Evolutionary conservation across 2,329 filamentous ascomycete species (phyloP).

Genomic region (Coleophoma eucalyptorum): DNA sequence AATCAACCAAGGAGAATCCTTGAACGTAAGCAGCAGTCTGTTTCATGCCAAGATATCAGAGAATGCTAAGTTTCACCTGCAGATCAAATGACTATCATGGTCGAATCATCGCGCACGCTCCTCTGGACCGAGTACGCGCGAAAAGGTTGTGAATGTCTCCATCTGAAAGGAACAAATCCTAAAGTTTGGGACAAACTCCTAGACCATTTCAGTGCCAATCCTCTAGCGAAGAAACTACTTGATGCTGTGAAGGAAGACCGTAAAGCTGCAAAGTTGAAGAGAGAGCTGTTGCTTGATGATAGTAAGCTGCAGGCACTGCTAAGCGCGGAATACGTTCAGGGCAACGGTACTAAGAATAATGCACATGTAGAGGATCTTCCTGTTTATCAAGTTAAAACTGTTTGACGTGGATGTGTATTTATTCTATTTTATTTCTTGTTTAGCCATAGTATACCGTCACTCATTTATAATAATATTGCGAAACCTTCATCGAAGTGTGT

Average conservation of each 20-base stretch:
- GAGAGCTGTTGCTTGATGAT: background rate
- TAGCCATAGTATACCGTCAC: no score
- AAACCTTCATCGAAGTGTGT: no score
- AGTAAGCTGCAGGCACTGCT: background rate
- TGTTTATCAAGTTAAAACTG: no score
- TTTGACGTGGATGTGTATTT: no score
- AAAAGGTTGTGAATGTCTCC: constrained; percentile 24
- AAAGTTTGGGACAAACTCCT: constrained; percentile 50
- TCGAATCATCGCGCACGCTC: constrained; percentile 48
- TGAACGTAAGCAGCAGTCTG: constrained; percentile 22
- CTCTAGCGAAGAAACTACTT: constrained; percentile 13
- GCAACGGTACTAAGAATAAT: no score
- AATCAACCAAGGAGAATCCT: constrained; percentile 38
- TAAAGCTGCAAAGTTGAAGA: constrained; percentile 10
- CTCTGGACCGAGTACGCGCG: constrained; percentile 53
- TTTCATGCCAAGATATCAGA: constrained; percentile 28
- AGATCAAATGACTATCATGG: constrained; percentile 46
- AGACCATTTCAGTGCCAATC: constrained; percentile 15
- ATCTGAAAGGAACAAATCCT: constrained; percentile 34
- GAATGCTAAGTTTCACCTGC: constrained; percentile 38
- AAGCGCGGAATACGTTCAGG: no score
- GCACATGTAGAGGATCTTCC: no score
- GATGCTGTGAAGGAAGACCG: constrained; percentile 12
- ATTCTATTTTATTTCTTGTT: no score
- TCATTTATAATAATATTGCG: no score